phyloP scores from a whole-genome alignment of 2,329 filamentous ascomycete genomes.

The Rugonectria rugulosa region DNA sequence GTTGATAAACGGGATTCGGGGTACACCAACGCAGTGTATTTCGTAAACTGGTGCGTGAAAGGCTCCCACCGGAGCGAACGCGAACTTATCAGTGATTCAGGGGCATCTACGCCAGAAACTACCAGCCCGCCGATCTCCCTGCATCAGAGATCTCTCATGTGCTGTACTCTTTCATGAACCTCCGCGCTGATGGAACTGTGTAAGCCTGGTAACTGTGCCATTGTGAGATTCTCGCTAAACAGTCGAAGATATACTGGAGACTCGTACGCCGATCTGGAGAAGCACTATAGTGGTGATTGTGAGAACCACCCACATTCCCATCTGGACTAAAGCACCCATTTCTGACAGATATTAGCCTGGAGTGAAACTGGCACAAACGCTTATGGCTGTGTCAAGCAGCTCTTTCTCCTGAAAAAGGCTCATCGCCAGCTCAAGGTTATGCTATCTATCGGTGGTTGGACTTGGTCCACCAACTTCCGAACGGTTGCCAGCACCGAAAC shows the following conservation, averaged over 20 bases:
- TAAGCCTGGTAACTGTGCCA: conserved; percentile 46
- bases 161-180: conserved; percentile 81
- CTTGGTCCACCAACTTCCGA: conserved; percentile 77
- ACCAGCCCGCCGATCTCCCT: conserved; percentile 74
- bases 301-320: background rate
- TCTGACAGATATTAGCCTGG: conserved; percentile 39
- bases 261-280: conserved; percentile 29
- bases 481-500: conserved; percentile 67
- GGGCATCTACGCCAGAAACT: conserved; percentile 79
- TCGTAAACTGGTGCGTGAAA: conserved; percentile 25
- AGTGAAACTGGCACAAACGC: conserved; percentile 71
- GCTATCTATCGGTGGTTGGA: conserved; percentile 84
- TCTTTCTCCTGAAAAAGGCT: conserved; percentile 76
- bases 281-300: conserved; percentile 31
- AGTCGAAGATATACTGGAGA: conserved; percentile 22
- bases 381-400: conserved; percentile 80
- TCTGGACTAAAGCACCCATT: too few species aligned
- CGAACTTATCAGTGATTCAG: conserved; percentile 36
- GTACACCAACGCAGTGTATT: conserved; percentile 26
- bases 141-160: conserved; percentile 75
- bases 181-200: conserved; percentile 75
- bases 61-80: accelerated
- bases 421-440: conserved; percentile 79
- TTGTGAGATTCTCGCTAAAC: background rate
- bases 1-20: conserved; percentile 32